Base-by-base conservation (phyloP, 1,139 yeast species). In the Pichia sp. region DNA sequence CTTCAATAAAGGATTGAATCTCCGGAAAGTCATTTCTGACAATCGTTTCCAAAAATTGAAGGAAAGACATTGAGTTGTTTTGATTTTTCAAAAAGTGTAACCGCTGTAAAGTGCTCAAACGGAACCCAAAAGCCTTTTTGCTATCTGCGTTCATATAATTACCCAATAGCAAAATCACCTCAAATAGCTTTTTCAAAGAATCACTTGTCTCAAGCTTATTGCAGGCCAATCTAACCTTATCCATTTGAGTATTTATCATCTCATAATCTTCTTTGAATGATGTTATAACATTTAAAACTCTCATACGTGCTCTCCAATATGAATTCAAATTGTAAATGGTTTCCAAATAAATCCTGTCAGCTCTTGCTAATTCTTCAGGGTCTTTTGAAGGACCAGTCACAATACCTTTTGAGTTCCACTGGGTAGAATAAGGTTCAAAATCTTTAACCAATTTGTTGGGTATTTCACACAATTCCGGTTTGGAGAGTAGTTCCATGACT, bases 81-180 rank as follows among this genome's bases (percentile, higher is more conserved):
- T 80, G 82, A 60, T 84, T 92, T 53, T 85, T 85, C 70, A 84
- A 78, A 55, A 84, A 84, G 39, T 84, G 77, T 51, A 85, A 70
- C 58, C 94, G 68, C 60, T 81, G 94, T 48, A 85, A 71, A 1
- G 94, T 82, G 46, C 79, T 74, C 55, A 84, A 71, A 56, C 81
- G 83, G 67, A 85, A 85, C 44, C 95, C 95, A 52, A 75, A 80
- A 0, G 94, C 92, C 60, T 84, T 90, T 53, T 84, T 84, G 2
- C 86, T 73, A 6, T 80, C 69, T 56, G 84, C 90, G 58, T 85
- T 85, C 94, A 85, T 84, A 57, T 77, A 85, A 58, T 85, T 85
- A 65, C 95, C 95, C 43, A 85, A 87, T 2, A 90, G 80, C 55
- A 84, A 72, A 56, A 85, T 85, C 44, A 85, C 80, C 54, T 83